A percentile compares a stretch with the other conserved stretches of the same genome.
phyloP scores from a whole-genome alignment of 2,329 filamentous ascomycete genomes.

The Colletotrichum melonis region DNA sequence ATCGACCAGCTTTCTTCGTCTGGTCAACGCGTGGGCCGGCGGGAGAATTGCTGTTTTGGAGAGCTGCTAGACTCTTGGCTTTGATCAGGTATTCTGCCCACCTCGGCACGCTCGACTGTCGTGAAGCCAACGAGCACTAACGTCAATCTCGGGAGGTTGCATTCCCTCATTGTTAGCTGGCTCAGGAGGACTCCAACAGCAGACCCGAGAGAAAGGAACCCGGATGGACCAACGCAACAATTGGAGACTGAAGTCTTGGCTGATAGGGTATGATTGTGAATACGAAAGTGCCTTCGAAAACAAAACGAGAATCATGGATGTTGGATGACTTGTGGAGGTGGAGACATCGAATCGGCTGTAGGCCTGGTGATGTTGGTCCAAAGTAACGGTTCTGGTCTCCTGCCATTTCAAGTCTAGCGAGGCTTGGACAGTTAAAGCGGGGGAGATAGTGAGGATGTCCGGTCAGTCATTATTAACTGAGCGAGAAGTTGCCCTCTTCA shows the following conservation, averaged over 20 bases:
- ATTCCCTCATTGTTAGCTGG: not conserved
- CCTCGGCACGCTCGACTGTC: not conserved
- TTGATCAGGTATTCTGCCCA: not conserved
- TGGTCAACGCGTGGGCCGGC: not conserved
- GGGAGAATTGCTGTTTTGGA: slow-evolving; percentile 7
- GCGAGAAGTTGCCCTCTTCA: not conserved
- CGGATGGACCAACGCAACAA: slow-evolving; percentile 2
- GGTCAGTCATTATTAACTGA: not conserved
- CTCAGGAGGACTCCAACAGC: not conserved
- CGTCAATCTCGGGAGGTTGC: not conserved
- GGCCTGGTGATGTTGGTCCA: slow-evolving; percentile 6
- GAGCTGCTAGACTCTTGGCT: not conserved
- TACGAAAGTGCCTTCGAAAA: not conserved
- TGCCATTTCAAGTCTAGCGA: slow-evolving; percentile 12
- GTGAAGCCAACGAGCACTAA: not conserved
- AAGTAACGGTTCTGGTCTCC: slow-evolving; percentile 18
- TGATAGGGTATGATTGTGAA: not conserved
- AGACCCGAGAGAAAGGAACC: slow-evolving; percentile 3
- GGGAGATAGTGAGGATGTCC: slow-evolving; percentile 21
- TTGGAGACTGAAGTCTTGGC: not conserved
- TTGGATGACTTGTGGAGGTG: not conserved
- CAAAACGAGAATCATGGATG: too few species aligned
- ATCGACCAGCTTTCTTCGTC: not conserved
- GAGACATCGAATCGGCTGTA: not conserved
- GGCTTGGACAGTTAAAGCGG: slow-evolving; percentile 12